phyloP scores from a whole-genome alignment of 2,329 filamentous ascomycete species.

The Fusarium fujikuroi region DNA sequence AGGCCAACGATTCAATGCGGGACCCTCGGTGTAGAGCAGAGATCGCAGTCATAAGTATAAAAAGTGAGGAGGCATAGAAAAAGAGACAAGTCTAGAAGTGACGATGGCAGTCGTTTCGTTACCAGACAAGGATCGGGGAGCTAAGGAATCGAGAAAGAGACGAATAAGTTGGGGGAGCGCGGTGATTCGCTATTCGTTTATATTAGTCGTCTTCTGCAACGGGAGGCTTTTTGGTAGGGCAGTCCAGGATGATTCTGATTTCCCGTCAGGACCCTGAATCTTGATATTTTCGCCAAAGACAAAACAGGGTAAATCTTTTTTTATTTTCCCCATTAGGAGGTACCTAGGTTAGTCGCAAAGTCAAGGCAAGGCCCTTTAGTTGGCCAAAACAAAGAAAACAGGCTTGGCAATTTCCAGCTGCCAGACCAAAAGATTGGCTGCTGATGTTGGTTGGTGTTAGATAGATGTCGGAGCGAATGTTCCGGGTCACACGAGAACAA shows the following conservation, averaged over 20 bases:
- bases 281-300: constrained; percentile 9
- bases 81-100: constrained; percentile 10
- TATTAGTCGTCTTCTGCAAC: constrained; percentile 17
- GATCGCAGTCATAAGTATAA: background rate
- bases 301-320: constrained; percentile 1
- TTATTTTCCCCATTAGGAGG: background rate
- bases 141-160: background rate
- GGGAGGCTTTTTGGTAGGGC: constrained; percentile 13
- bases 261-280: constrained; percentile 22
- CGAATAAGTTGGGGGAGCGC: background rate
- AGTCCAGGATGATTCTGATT: constrained; percentile 13
- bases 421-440: background rate
- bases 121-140: constrained; percentile 15
- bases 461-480: constrained; percentile 24
- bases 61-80: background rate
- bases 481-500: constrained; percentile 12
- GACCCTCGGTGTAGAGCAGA: constrained; percentile 12
- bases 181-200: background rate
- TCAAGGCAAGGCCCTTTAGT: background rate
- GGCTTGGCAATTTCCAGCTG: constrained; percentile 2
- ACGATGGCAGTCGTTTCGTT: constrained; percentile 15
- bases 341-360: background rate
- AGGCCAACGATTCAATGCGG: constrained; percentile 14
- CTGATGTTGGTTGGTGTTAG: background rate
- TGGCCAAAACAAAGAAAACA: constrained; percentile 1